Conservation (phyloP, 139 green algal genomes). For the Edaphochlamys debaryana region DNA sequence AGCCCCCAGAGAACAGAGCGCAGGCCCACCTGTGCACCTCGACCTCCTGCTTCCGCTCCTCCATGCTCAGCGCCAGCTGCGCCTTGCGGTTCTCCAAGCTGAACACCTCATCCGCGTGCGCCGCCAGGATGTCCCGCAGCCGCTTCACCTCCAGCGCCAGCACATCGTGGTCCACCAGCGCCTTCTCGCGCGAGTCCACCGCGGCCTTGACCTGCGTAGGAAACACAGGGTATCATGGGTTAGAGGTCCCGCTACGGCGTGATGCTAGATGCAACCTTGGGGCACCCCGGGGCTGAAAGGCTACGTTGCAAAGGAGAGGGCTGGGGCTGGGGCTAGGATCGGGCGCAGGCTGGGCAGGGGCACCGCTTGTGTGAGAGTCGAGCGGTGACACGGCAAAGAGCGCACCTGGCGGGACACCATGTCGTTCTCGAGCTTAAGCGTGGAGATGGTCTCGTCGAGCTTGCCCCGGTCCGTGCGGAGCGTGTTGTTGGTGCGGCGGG, state of each 20-base stretch:
- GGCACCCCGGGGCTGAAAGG: no score
- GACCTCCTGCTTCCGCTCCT: conserved; percentile 84
- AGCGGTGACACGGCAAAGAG: no score
- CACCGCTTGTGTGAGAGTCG: no score
- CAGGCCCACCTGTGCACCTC: conserved; percentile 69
- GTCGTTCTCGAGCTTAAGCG: conserved; percentile 77
- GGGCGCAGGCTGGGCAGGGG: no score
- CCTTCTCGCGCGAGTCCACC: conserved; percentile 76
- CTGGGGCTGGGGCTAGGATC: no score
- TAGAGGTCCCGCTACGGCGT: no score
- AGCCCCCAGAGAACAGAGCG: no score
- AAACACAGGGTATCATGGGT: no score
- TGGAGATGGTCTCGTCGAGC: conserved; percentile 69
- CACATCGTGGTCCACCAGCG: conserved; percentile 87
- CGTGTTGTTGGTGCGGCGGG: conserved; percentile 45
- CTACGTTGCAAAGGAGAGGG: no score
- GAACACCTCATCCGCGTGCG: conserved; percentile 78
- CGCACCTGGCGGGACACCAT: conserved; percentile 56
- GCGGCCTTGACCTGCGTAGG: conserved; percentile 44
- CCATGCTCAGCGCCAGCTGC: conserved; percentile 79
- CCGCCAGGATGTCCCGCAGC: conserved; percentile 69
- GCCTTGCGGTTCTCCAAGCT: conserved; percentile 81
- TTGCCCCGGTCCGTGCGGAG: conserved; percentile 48
- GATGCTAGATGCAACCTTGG: no score
- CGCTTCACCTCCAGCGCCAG: conserved; percentile 81